A percentile compares a stretch with the other conserved stretches of the same genome.
Conservation (phyloP, 1,284 basidiomycete genomes). For the Schizophyllum amplum region DNA sequence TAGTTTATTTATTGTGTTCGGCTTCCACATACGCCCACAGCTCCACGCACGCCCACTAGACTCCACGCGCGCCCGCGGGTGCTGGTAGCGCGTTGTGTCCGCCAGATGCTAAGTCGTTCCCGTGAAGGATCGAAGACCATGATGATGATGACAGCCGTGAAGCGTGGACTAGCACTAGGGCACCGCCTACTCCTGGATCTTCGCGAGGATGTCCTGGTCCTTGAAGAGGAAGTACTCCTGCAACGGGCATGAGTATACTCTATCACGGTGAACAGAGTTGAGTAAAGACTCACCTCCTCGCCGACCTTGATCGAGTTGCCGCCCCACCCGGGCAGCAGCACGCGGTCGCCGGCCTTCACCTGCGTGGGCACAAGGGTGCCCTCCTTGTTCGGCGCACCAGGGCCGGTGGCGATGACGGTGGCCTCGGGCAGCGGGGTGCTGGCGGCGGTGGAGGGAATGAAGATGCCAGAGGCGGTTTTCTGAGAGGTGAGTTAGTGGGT, state of each 20-base stretch:
- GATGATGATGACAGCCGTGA: no score
- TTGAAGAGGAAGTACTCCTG: constrained; percentile 96
- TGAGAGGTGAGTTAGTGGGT: constrained; percentile 21
- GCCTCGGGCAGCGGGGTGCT: constrained; percentile 87
- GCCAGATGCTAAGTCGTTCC: no score
- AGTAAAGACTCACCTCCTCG: constrained; percentile 69
- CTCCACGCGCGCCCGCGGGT: no score
- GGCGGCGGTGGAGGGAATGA: constrained; percentile 86
- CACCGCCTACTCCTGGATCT: constrained; percentile 78
- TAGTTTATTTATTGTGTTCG: not conserved
- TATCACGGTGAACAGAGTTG: no score
- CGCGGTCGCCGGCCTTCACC: constrained; percentile 87
- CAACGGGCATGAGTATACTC: no score
- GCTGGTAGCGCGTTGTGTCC: no score
- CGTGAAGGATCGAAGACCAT: no score
- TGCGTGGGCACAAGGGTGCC: constrained; percentile 72
- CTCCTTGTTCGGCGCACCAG: constrained; percentile 84
- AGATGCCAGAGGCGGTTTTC: constrained; percentile 94
- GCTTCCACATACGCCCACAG: not conserved
- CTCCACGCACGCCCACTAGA: no score
- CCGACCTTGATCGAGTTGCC: constrained; percentile 95
- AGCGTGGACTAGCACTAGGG: no score
- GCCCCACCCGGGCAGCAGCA: constrained; percentile 93
- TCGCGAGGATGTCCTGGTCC: constrained; percentile 94
- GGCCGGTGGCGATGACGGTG: constrained; percentile 93